Percentiles rank a stretch among this genome's conserved stretches.
Evolutionary conservation across 805 yeast species (phyloP).

Genomic region (Pichia kluyveri): DNA sequence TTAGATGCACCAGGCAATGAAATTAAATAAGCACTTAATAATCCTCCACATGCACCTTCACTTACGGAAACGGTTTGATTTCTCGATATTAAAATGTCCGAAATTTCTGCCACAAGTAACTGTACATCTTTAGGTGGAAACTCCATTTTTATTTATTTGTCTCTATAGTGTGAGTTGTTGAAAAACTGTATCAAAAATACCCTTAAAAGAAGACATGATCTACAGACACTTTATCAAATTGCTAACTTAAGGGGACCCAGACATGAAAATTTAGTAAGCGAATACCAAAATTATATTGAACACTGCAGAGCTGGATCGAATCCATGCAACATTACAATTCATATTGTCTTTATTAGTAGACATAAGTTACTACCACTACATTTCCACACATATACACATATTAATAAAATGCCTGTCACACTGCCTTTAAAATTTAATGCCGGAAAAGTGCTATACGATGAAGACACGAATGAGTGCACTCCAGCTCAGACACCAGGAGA

Average conservation of each 20-base stretch:
- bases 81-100: constrained; percentile 41
- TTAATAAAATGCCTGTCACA: neutral
- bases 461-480: constrained; percentile 50
- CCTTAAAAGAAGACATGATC: too few species aligned
- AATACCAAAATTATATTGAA: too few species aligned
- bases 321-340: too few species aligned
- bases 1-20: constrained; percentile 79
- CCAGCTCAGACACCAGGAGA: constrained; percentile 67
- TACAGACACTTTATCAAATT: too few species aligned
- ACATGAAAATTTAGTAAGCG: too few species aligned
- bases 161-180: neutral
- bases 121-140: constrained; percentile 58
- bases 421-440: constrained; percentile 51
- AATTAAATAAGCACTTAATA: constrained; percentile 70
- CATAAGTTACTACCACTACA: too few species aligned
- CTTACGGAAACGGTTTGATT: constrained; percentile 67
- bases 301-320: too few species aligned
- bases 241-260: too few species aligned
- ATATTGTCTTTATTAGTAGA: too few species aligned
- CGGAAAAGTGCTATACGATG: constrained; percentile 63
- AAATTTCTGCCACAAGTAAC: constrained; percentile 45
- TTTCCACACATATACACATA: neutral
- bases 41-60: constrained; percentile 88
- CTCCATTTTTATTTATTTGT: constrained; percentile 14
- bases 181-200: too few species aligned